phyloP scores from a whole-genome alignment of 164 flowering plant species.

The Litsea cubeba region DNA sequence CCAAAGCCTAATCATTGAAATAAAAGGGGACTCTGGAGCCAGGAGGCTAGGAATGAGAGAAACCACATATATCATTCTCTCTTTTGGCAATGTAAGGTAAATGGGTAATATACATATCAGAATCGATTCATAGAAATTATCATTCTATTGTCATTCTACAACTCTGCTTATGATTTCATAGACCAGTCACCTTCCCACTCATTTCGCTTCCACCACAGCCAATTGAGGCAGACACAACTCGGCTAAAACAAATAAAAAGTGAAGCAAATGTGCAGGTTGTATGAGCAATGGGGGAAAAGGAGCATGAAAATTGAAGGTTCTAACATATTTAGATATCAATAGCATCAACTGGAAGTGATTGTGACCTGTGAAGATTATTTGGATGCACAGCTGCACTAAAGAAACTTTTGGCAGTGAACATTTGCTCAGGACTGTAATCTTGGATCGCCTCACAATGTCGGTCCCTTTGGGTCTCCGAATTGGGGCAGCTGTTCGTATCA shows the following conservation, averaged over 20 bases:
- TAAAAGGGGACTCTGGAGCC: background rate
- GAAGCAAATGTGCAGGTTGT: background rate
- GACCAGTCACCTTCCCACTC: background rate
- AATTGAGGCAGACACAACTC: constrained; percentile 1
- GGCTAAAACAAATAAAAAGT: background rate
- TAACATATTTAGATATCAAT: constrained; percentile 11
- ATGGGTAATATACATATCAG: background rate
- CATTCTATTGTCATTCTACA: background rate
- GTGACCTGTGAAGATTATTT: constrained; percentile 43
- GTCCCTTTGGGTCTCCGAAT: constrained; percentile 16
- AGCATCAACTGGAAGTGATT: constrained; percentile 31
- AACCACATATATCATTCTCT: background rate
- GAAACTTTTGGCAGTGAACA: constrained; percentile 55
- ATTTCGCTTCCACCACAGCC: background rate
- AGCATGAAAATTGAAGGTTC: background rate
- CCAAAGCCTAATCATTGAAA: background rate
- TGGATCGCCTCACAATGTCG: constrained; percentile 20
- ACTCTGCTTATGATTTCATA: background rate
- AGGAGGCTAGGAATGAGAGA: background rate
- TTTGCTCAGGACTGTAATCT: constrained; percentile 37
- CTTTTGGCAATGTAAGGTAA: background rate
- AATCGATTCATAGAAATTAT: background rate
- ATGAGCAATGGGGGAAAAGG: background rate
- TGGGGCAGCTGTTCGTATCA: constrained; percentile 11
- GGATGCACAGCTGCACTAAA: constrained; percentile 44